Evolutionary conservation across 805 yeast species (phyloP).

Genomic region (Tanozyma kutaoensis): DNA sequence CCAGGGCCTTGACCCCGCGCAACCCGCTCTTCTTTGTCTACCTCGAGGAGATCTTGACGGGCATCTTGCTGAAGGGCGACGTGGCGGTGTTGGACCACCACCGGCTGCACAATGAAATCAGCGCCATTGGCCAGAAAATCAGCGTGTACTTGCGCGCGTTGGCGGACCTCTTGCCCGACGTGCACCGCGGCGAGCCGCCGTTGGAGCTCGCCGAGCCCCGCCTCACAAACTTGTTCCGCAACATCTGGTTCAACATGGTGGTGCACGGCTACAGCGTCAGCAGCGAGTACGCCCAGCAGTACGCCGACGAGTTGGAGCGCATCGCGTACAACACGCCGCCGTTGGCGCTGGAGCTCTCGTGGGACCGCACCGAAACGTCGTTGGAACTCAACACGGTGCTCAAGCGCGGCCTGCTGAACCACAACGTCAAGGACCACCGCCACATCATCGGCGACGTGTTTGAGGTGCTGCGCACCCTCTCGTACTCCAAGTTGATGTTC

Average conservation of each 20-base stretch:
- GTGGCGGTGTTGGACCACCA: slow-evolving; percentile 64
- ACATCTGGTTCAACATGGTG: slow-evolving; percentile 89
- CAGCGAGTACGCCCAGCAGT: slow-evolving; percentile 39
- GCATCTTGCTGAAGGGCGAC: slow-evolving; percentile 69
- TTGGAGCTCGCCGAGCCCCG: slow-evolving; percentile 31
- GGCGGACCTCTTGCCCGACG: slow-evolving; percentile 58
- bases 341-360: slow-evolving; percentile 13
- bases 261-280: slow-evolving; percentile 75
- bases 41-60: slow-evolving; percentile 50
- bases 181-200: slow-evolving; percentile 27
- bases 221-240: slow-evolving; percentile 52
- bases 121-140: slow-evolving; percentile 58
- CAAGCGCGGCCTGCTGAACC: slow-evolving; percentile 78
- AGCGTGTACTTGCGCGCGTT: slow-evolving; percentile 55
- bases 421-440: slow-evolving; percentile 64
- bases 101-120: slow-evolving; percentile 61
- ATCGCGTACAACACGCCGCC: slow-evolving; percentile 65
- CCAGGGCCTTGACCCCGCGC: slow-evolving; percentile 19
- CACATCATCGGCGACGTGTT: slow-evolving; percentile 40
- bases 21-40: slow-evolving; percentile 42
- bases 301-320: slow-evolving; percentile 36
- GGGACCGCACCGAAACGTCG: slow-evolving; percentile 77
- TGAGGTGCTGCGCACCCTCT: slow-evolving; percentile 37
- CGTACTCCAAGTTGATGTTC: slow-evolving; percentile 76
- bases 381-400: slow-evolving; percentile 84